phyloP scores from a whole-genome alignment of 176 grass and related monocot species.

The Eleusine coracana region DNA sequence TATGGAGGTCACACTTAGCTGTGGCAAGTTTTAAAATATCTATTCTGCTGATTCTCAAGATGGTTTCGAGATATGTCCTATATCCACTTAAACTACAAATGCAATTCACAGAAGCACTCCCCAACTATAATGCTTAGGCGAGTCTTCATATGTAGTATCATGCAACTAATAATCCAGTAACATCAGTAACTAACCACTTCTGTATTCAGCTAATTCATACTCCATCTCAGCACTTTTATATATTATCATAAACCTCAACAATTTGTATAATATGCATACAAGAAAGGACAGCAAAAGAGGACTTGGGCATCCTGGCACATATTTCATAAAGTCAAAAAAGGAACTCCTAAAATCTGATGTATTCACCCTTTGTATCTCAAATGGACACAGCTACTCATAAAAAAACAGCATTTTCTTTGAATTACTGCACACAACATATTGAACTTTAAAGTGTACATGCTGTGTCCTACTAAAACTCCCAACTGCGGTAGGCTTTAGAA shows the following conservation, averaged over 20 bases:
- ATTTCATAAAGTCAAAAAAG: not conserved
- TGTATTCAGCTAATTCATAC: not conserved
- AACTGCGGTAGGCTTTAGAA: not conserved
- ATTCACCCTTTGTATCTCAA: not conserved
- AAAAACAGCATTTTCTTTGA: slow-evolving; percentile 33
- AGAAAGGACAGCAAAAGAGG: slow-evolving; percentile 3
- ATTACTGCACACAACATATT: slow-evolving; percentile 28
- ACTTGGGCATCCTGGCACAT: not conserved
- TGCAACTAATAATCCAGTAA: not conserved
- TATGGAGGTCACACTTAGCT: not conserved
- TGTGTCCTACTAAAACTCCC: not conserved
- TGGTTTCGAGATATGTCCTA: not conserved
- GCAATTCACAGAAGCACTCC: slow-evolving; percentile 14
- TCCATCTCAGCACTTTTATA: not conserved
- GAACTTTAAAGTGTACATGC: not conserved
- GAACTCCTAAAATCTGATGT: slow-evolving; percentile 1
- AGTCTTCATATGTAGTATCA: not conserved
- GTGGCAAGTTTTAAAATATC: not conserved
- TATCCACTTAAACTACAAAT: not conserved
- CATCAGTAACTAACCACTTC: not conserved
- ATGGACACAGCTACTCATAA: slow-evolving; percentile 1
- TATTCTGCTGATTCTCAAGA: not conserved
- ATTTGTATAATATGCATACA: too few relatives aligned
- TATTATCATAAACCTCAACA: not conserved
- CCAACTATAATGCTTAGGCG: not conserved